These are phyloP conservation scores for Amanita phalloides DNA, from an alignment of 768 basidiomycete genomes.

Conservation along the genomic window DNA sequence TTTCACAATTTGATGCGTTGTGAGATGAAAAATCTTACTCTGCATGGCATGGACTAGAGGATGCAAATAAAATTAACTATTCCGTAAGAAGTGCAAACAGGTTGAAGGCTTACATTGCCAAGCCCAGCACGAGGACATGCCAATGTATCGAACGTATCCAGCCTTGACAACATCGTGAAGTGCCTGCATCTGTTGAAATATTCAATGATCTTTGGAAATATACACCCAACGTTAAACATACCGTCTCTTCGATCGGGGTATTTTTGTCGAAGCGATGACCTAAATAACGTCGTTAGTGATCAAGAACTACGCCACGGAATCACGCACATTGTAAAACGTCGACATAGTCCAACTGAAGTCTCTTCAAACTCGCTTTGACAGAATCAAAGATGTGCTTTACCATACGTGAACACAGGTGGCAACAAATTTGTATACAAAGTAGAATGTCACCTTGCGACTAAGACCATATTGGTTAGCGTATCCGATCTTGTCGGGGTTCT, in stretches of 20 bases:
- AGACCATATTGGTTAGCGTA: neutral
- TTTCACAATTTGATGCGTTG: neutral
- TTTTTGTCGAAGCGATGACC: constrained; percentile 28
- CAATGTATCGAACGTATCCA: too few species aligned
- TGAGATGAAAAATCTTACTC: neutral
- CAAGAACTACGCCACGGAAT: too few species aligned
- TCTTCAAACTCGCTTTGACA: constrained; percentile 23
- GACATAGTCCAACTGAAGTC: constrained; percentile 49
- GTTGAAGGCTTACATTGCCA: too few species aligned
- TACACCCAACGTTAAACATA: constrained; percentile 1
- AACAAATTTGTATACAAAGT: neutral
- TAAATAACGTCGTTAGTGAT: neutral
- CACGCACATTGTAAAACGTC: constrained; percentile 16
- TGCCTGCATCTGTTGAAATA: constrained; percentile 26
- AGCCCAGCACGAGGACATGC: too few species aligned
- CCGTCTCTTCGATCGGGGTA: constrained; percentile 29
- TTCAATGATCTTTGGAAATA: neutral
- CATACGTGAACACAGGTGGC: too few species aligned
- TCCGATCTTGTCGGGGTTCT: neutral
- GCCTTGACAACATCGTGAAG: constrained; percentile 30
- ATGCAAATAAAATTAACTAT: neutral
- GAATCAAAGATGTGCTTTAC: constrained; percentile 36
- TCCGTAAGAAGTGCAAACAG: too few species aligned
- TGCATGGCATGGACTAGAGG: constrained; percentile 2
- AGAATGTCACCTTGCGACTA: neutral